Evolutionary conservation across 1,139 yeast species (phyloP), one percentile per base, ranked within the genome.

Genomic region (Keqinozyma sinolaborantium): DNA sequence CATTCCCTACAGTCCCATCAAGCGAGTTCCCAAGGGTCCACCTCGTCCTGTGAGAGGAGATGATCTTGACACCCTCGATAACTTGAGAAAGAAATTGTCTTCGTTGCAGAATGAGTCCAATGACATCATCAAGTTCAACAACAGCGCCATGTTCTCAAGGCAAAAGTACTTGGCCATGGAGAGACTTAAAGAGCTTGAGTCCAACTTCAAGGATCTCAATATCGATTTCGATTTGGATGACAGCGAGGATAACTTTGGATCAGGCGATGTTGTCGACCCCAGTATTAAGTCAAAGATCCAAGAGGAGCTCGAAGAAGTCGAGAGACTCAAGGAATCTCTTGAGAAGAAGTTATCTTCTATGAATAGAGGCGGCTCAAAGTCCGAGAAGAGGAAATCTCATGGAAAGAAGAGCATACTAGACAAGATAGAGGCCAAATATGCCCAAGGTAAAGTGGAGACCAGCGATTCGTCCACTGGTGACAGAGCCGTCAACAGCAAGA

Each of bases 41-140:
- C 55, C 58, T 26, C 55, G 75, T 32, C 56, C 70, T 7, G 57
- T 56, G 25, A 55, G 70, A 25, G 55, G 50, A 15, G 74, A 69
- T 33, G 75, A 70, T 44, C 55, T 67, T 28, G 67, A 58, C 11
- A 65, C 66, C 32, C 52, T 83, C 30, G 74, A 73, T 34, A 59
- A 59, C n/a, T 59, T 83, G 30, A 65, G 84, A 39, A 69, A 70
- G 40, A 77, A 78, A 44, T 57, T 83, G 26, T 70, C 80, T 4
- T 68, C 71, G 7, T 60, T 83, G 26, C 92, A 83, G 52, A 70
- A 70, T 32, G 90, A 83, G 50, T 79, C 88, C 2, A 83, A 83
- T 51, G 86, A 79, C 43, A 78, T 83, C 29, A 66, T 83, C 59
- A 83, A 83, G 49, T 77, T 70, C 46, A 82, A 80, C 52, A 73